Evolutionary conservation across 1,139 yeast genomes (phyloP), one percentile per base, ranked within the genome.

Genomic region (Geotrichum restrictum): DNA sequence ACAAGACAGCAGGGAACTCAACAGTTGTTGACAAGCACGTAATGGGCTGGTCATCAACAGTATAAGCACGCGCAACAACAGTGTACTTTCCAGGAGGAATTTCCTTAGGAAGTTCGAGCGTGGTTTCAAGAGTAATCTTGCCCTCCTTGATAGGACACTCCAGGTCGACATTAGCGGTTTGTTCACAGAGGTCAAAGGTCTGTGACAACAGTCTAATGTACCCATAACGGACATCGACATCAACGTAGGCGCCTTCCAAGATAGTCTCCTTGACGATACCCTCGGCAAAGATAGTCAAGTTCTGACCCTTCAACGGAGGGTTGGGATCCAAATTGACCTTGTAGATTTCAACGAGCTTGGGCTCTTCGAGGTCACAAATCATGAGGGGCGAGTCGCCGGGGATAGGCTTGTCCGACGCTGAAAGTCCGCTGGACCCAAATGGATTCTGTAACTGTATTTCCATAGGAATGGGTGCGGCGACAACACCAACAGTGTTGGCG

Each of bases 61-160:
- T 88, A 72, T 79, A 93, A 3, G 98, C 98, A 64, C 93, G 81
- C 18, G 97, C 98, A 56, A 77, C 75, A 48, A 91, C 95, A 42
- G 79, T 72, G 72, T 93, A 93, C 67, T 80, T 85, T 43, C 98
- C 98, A 29, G 98, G 96, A 55, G 98, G 98, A 24, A 91, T 95
- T 69, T 88, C 94, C n/a, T 77, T 74, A 18, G 98, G 98, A 57
- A 93, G 80, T 62, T 83, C 91, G 33, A 93, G 94, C 45, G 74
- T 71, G 70, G 89, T 88, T 36, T 77, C 70, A 56, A 93, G 72
- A 50, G 74, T 72, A 62, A 88, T 83, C 52, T 72, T 69, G 4
- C 98, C 98, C 60, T 80, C 74, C 52, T 74, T 65, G 53, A 93
- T 71, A 1, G 98, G 98, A 68, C 98, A 93, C 45, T 69, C 67